Percentiles rank a stretch among this genome's conserved stretches.
Evolutionary conservation across 768 basidiomycete genomes (phyloP).

Genomic region (Mycena filopes): DNA sequence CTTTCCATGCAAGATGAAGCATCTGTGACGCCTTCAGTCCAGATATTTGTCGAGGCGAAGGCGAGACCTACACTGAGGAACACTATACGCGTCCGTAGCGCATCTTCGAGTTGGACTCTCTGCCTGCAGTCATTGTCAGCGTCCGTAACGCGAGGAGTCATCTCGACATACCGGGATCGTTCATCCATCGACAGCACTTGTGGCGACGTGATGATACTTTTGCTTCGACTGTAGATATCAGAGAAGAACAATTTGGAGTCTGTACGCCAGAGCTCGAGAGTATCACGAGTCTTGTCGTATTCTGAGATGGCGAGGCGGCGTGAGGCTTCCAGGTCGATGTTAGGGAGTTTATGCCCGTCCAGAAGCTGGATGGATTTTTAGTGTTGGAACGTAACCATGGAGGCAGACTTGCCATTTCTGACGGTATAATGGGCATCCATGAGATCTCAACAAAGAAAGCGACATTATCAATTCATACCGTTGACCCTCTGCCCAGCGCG

Average conservation of each 20-base stretch:
- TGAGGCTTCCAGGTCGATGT: slow-evolving; percentile 23
- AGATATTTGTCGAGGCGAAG: background rate
- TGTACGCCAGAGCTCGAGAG: slow-evolving; percentile 20
- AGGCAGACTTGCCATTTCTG: background rate
- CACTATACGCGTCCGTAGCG: slow-evolving; percentile 13
- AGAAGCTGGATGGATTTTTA: slow-evolving; percentile 12
- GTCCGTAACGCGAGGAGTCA: background rate
- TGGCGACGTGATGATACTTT: slow-evolving; percentile 19
- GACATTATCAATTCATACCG: slow-evolving; percentile 11
- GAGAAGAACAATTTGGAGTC: slow-evolving; percentile 18
- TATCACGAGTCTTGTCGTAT: slow-evolving; percentile 23
- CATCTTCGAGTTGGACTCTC: slow-evolving; percentile 10
- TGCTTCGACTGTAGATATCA: slow-evolving; percentile 19
- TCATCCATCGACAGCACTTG: background rate
- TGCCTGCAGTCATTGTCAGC: slow-evolving; percentile 7
- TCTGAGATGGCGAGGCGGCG: slow-evolving; percentile 25
- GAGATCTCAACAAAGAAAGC: background rate
- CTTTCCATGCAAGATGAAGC: slow-evolving; percentile 18
- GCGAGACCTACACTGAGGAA: slow-evolving; percentile 7
- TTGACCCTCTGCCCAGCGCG: slow-evolving; percentile 20
- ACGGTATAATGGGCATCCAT: too few relatives aligned
- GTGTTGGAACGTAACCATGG: background rate
- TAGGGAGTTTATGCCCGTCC: slow-evolving; percentile 24
- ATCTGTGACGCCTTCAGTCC: slow-evolving; percentile 4
- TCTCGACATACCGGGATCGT: background rate